Evolutionary conservation across 352 stramenopile genomes (phyloP), one percentile per base, ranked within the genome.

Genomic region (Globisporangium parvum): DNA sequence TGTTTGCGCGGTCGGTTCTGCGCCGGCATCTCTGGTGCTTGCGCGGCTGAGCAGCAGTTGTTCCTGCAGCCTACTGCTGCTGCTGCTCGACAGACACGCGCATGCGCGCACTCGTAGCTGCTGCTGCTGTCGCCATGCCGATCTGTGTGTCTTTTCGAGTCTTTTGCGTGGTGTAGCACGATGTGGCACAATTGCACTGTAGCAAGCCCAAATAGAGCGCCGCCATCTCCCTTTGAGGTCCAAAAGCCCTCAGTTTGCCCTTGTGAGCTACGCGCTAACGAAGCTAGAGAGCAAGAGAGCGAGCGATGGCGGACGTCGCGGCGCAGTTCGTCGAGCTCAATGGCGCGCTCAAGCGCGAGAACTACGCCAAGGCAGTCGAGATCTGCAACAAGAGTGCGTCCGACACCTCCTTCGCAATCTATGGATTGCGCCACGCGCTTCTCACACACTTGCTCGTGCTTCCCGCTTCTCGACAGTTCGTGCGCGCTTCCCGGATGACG

Each of bases 371-470:
- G 42, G 80, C 78, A 21, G 64, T 94, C 26, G 82, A 93, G 54
- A 87, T 90, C 51, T 90, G 82, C 75, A 94, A 94, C 69, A 92
- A 92, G 66, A 94, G 85, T 91, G 51, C 45, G 77, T 63, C 2
- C n/a, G 2, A 3, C 24, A 14, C 15, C 26, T 15, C 18, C 15
- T 21, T 9, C 15, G 46, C 44, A 2, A n/a, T 2, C 28, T 44
- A 0, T 21, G 41, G 10, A 24, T 4, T 42, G 20, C 9, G 15
- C 57, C 24, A 54, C 4, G 41, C 6, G 3, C 41, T 11, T 35
- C 55, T 21, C 39, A 61, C 31, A 20, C 20, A 20, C 20, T n/a
- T 20, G 6, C 37, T 37, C 28, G 17, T 51, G 18, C 56, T 24
- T 59, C 18, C n/a, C 14, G 40, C n/a, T n/a, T 26, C 23, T 33